Percentiles rank a stretch among this genome's conserved stretches.
Conservation (phyloP, 2,329 filamentous ascomycete species). For the Pseudogymnoascus sp. region DNA sequence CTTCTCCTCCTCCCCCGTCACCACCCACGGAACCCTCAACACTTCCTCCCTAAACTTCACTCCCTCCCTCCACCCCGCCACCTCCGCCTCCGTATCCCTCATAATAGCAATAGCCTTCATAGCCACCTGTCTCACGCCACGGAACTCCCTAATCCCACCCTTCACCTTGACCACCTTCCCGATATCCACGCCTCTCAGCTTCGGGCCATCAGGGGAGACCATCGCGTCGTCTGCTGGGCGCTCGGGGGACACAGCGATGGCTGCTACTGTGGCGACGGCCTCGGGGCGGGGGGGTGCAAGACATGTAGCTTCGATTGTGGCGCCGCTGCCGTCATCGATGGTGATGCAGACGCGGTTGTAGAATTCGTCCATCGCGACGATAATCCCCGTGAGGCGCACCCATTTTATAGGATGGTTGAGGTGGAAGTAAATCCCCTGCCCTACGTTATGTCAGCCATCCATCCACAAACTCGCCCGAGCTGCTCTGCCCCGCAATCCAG, state of each 20-base stretch:
- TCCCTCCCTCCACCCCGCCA: constrained; percentile 51
- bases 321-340: constrained; percentile 58
- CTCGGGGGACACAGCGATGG: constrained; percentile 3
- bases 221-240: constrained; percentile 30
- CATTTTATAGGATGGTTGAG: constrained; percentile 70
- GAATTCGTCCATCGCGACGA: constrained; percentile 54
- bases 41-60: constrained; percentile 42
- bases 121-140: constrained; percentile 43
- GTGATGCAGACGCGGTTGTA: constrained; percentile 42
- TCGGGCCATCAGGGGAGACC: constrained; percentile 28
- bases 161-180: constrained; percentile 51
- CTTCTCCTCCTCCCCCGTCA: constrained; percentile 42
- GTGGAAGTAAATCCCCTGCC: constrained; percentile 56
- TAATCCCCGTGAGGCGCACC: constrained; percentile 61
- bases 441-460: constrained; percentile 26
- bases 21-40: constrained; percentile 46
- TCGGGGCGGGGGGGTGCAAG: constrained; percentile 13
- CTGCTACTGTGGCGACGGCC: neutral
- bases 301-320: constrained; percentile 42
- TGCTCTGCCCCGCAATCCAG: neutral
- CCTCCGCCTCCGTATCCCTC: constrained; percentile 46
- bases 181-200: constrained; percentile 35
- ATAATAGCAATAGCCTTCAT: constrained; percentile 43
- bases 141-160: constrained; percentile 42
- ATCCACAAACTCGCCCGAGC: neutral